Evolutionary conservation across 208 protist genomes (phyloP), one percentile per base, ranked within the genome.

Genomic region (Entamoeba invadens): DNA sequence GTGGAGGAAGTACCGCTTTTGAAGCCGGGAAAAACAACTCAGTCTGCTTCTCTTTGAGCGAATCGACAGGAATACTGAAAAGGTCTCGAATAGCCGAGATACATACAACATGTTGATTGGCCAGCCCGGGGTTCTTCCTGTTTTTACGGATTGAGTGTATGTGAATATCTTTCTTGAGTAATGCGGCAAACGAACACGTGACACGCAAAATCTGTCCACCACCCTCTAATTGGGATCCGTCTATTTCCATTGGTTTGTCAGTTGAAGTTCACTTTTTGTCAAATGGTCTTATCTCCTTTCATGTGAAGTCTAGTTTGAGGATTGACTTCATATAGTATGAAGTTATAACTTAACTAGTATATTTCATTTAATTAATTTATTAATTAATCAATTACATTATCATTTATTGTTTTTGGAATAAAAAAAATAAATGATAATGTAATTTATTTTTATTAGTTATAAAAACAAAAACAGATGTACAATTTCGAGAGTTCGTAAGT

Each of bases 171-270:
- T 31, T 31, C 16, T 91, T n/a, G 18, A 18, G 42, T 38, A 91
- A 38, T 91, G 42, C 6, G 1, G 38, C 38, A 18, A 91, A 44
- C 0, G 38, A 38, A 42, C 31, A 91, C 16, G 14, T 16, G 5
- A n/a, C n/a, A 31, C 77, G 8, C 12, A 91, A 45, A 44, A 91
- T 91, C 45, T 91, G 77, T 44, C 77, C 77, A 31, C 77, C 77
- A 45, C 77, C 77, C n/a, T 91, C 77, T 3, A 87, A 31, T 87
- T 87, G 57, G 12, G 31, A 0, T 35, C 57, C 57, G 38, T 87
- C 57, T 42, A 87, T 87, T 87, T 87, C 57, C 57, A 87, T 87
- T 87, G 47, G n/a, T n/a, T n/a, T n/a, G n/a, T n/a, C n/a, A n/a
- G n/a, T n/a, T n/a, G n/a, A n/a, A n/a, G n/a, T n/a, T n/a, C n/a